Evolutionary conservation across 2,329 filamentous ascomycete genomes (phyloP), one percentile per base, ranked within the genome.

Genomic region (Clarireedia monteithiana): DNA sequence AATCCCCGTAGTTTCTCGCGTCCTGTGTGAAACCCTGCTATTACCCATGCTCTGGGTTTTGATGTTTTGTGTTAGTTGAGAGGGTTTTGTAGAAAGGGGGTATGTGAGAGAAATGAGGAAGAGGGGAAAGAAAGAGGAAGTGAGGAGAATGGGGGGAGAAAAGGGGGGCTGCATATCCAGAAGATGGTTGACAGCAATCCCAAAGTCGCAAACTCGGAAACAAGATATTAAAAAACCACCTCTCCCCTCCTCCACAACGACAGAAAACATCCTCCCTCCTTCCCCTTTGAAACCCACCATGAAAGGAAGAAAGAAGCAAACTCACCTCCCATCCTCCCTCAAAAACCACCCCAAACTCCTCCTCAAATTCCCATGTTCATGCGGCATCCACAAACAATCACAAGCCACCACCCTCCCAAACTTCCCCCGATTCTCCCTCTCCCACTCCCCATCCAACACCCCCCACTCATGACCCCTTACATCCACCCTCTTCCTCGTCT

Each of bases 361-460:
- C 48, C 77, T 77, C 26, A 90, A 75, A 68, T 84, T 86, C n/a
- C 70, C 75, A 69, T 90, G 87, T 73, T 89, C 80, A 73, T 78
- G 79, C 1, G 82, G 80, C 83, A 89, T 88, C 86, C 86, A 90
- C 56, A 88, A 76, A 65, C 86, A 89, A 70, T 90, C 86, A 59
- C 84, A 83, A 0, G 82, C 83, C n/a, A 89, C 70, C 42, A 90
- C 74, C 56, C 83, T 78, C 47, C 81, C 81, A 65, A 84, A 88
- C 1, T 56, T 60, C 26, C 71, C 70, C 3, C 68, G 68, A 73
- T 67, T 58, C 6, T 46, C 48, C 0, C 39, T 14, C 3, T 62
- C 60, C 34, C 67, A 66, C 3, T 14, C 15, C 55, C 66, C 63
- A 14, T 56, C 51, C 3, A 69, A 74, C 77, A 63, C 76, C 6